These are phyloP conservation scores for Phytophthora pinifolia DNA, from an alignment of 352 stramenopile species.

Conservation along the genomic window DNA sequence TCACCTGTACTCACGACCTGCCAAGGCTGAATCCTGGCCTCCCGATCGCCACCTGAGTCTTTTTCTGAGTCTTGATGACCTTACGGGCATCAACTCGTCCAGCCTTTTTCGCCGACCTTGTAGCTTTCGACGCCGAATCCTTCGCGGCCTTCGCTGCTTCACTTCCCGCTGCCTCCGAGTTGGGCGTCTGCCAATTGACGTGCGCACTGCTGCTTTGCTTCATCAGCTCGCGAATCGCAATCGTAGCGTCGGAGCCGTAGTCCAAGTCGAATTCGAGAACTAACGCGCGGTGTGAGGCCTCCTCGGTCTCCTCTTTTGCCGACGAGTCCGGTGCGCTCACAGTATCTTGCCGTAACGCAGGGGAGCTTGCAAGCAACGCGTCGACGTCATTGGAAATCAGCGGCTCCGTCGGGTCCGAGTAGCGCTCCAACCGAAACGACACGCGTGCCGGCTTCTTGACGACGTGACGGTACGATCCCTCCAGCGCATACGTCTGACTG, in stretches of 20 bases:
- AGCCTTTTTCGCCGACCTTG: conserved; percentile 31
- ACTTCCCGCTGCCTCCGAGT: neutral
- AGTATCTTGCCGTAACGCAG: conserved; percentile 2
- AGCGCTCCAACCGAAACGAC: conserved; percentile 80
- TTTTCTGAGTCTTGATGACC: conserved; percentile 63
- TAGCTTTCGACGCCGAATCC: conserved; percentile 6
- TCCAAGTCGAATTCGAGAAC: conserved; percentile 64
- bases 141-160: conserved; percentile 9
- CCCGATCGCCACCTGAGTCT: conserved; percentile 76
- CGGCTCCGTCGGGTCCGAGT: conserved; percentile 87
- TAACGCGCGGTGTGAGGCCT: conserved; percentile 34
- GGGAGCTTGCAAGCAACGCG: conserved; percentile 29
- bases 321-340: neutral
- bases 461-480: conserved; percentile 92
- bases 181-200: conserved; percentile 55
- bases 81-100: conserved; percentile 40
- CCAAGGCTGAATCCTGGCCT: conserved; percentile 80
- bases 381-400: conserved; percentile 92
- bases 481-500: conserved; percentile 66
- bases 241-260: conserved; percentile 89
- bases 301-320: conserved; percentile 14
- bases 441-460: conserved; percentile 87
- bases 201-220: conserved; percentile 89
- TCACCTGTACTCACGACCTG: conserved; percentile 40
- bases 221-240: conserved; percentile 93